phyloP scores from a whole-genome alignment of 805 yeast genomes.

The Wickerhamomyces rabaulensis region DNA sequence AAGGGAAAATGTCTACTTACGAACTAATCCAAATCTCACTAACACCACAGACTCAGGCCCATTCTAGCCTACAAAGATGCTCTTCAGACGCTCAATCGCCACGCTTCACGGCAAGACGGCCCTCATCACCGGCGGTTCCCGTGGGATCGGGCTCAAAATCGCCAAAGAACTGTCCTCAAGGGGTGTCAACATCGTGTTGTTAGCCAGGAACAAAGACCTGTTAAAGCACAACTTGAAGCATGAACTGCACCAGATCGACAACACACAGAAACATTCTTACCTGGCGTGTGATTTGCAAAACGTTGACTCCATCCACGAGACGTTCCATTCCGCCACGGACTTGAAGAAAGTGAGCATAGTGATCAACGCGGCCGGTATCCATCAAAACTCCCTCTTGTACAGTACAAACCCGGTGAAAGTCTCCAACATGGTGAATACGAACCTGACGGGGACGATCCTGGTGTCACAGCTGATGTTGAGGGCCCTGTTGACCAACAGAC shows the following conservation, averaged over 20 bases:
- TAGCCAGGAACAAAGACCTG: conserved; percentile 40
- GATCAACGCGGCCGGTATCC: conserved; percentile 50
- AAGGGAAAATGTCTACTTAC: no score
- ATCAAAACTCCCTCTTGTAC: conserved; percentile 50
- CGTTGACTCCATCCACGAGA: conserved; percentile 5
- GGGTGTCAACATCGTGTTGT: conserved; percentile 48
- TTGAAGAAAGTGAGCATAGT: conserved; percentile 20
- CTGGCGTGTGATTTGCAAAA: conserved; percentile 15
- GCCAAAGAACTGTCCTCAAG: conserved; percentile 42
- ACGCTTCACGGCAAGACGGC: conserved; percentile 33
- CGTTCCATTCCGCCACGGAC: conserved; percentile 4
- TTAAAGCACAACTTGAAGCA: conserved; percentile 26
- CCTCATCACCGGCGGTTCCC: conserved; percentile 62
- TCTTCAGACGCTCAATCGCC: conserved; percentile 1
- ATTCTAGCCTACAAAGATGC: neutral
- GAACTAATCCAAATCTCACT: no score
- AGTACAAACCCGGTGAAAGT: conserved; percentile 38
- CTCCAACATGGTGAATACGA: conserved; percentile 42
- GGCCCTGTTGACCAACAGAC: conserved; percentile 40
- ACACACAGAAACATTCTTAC: conserved; percentile 14
- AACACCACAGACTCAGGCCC: neutral
- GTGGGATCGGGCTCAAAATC: conserved; percentile 59
- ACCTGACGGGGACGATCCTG: conserved; percentile 57
- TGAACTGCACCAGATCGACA: conserved; percentile 5
- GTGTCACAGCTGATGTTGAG: conserved; percentile 47